Percentiles rank a stretch among this genome's conserved stretches.
These are phyloP conservation scores for Rhododendron henanense DNA, from an alignment of 148 eudicot species.

Conservation along the genomic window DNA sequence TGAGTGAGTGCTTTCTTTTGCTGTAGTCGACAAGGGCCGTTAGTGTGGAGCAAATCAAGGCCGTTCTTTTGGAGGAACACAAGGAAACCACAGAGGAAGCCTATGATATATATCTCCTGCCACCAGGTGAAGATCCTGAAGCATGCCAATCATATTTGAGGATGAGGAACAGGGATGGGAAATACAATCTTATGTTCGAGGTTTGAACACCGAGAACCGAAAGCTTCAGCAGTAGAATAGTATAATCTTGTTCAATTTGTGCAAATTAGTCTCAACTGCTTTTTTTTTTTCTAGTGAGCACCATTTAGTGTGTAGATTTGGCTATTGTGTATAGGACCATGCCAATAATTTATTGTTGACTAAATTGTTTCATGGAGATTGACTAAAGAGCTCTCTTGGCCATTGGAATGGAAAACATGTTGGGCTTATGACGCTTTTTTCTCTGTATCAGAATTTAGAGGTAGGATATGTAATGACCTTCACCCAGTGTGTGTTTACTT, in stretches of 20 bases:
- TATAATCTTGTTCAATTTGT: neutral
- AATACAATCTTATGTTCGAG: constrained; percentile 98
- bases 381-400: neutral
- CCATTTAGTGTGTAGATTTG: neutral
- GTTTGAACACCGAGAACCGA: constrained; percentile 30
- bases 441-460: neutral
- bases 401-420: neutral
- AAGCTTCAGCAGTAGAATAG: neutral
- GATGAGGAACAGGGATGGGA: constrained; percentile 97
- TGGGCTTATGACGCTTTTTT: neutral
- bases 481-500: neutral
- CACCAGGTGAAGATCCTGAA: constrained; percentile 98
- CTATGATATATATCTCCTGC: constrained; percentile 91
- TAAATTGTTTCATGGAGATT: neutral
- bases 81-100: constrained; percentile 81
- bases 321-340: neutral
- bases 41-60: constrained; percentile 69
- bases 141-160: constrained; percentile 95
- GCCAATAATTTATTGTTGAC: neutral
- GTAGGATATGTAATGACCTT: neutral
- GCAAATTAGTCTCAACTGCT: neutral
- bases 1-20: constrained; percentile 37
- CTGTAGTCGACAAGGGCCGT: constrained; percentile 72
- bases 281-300: neutral
- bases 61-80: constrained; percentile 54